These are phyloP conservation scores for Papiliotrema laurentii DNA, from an alignment of 1,284 basidiomycete species.

Conservation along the genomic window DNA sequence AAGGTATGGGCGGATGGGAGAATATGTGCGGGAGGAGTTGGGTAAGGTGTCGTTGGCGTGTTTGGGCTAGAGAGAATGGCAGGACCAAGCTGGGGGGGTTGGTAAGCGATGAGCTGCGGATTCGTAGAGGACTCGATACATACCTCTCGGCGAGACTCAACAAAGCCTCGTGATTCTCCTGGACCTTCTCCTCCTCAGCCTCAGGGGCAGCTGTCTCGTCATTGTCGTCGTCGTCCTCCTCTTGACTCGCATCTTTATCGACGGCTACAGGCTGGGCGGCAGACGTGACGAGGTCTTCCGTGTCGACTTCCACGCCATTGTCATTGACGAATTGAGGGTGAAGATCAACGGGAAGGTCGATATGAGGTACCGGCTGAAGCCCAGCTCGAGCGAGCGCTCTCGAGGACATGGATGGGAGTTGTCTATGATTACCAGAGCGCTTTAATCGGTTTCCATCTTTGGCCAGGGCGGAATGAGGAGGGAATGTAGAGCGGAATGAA, in stretches of 20 bases:
- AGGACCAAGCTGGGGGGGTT: slow-evolving; percentile 27
- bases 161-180: slow-evolving; percentile 18
- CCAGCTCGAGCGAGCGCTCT: slow-evolving; percentile 5
- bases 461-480: too few species aligned
- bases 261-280: slow-evolving; percentile 5
- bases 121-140: slow-evolving; percentile 1
- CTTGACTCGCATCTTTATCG: slow-evolving; percentile 12
- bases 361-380: slow-evolving; percentile 11
- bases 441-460: too few species aligned
- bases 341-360: slow-evolving; percentile 24
- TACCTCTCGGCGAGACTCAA: slow-evolving; percentile 34
- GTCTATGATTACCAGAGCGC: too few species aligned
- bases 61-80: slow-evolving; percentile 35
- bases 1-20: slow-evolving; percentile 39
- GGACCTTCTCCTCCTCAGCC: slow-evolving; percentile 11
- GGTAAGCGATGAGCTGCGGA: slow-evolving; percentile 1
- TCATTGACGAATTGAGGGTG: slow-evolving; percentile 34
- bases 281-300: slow-evolving; percentile 25
- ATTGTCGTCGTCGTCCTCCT: slow-evolving; percentile 1
- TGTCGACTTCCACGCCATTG: slow-evolving; percentile 31
- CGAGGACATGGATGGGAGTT: slow-evolving; percentile 7
- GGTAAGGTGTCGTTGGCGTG: slow-evolving; percentile 34
- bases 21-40: slow-evolving; percentile 42
- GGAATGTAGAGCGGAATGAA: too few species aligned
- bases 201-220: slow-evolving; percentile 7